These are phyloP conservation scores for Fusarium piperis DNA, from an alignment of 2,329 filamentous ascomycete species.

Conservation along the genomic window DNA sequence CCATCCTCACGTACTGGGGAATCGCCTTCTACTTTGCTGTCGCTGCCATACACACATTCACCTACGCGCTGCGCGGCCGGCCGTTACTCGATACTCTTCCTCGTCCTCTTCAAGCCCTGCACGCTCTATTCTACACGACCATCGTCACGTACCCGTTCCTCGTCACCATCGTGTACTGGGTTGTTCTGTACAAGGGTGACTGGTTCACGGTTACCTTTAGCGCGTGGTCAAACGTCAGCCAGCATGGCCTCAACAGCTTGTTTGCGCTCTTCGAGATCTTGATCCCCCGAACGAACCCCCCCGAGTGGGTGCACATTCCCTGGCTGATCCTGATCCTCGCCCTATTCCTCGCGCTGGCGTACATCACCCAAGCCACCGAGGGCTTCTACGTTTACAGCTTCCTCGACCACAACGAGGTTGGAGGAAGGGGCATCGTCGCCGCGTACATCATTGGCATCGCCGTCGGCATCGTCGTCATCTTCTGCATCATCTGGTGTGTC, in stretches of 20 bases:
- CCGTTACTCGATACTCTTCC: constrained; percentile 69
- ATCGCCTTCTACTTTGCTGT: constrained; percentile 81
- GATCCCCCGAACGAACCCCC: constrained; percentile 70
- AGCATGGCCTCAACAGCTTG: constrained; percentile 78
- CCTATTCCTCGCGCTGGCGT: constrained; percentile 78
- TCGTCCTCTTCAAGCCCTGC: constrained; percentile 70
- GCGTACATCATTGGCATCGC: constrained; percentile 72
- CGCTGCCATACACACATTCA: constrained; percentile 73
- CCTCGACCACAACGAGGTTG: constrained; percentile 70
- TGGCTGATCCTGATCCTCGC: constrained; percentile 76
- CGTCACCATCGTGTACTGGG: constrained; percentile 79
- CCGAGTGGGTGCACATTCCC: constrained; percentile 70
- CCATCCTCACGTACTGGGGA: constrained; percentile 83
- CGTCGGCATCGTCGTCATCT: constrained; percentile 62
- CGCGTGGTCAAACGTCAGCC: constrained; percentile 74
- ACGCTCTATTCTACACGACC: constrained; percentile 71
- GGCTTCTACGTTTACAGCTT: constrained; percentile 83
- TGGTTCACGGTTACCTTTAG: constrained; percentile 64
- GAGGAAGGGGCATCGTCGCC: constrained; percentile 60
- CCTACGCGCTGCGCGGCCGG: constrained; percentile 66
- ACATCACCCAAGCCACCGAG: constrained; percentile 74
- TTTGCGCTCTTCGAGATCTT: constrained; percentile 82
- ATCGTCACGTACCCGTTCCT: constrained; percentile 72
- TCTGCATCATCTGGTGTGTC: constrained; percentile 59
- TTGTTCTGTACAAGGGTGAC: constrained; percentile 60